Evolutionary conservation across 1,284 basidiomycete genomes (phyloP).

Genomic region (Austropuccinia psidii): DNA sequence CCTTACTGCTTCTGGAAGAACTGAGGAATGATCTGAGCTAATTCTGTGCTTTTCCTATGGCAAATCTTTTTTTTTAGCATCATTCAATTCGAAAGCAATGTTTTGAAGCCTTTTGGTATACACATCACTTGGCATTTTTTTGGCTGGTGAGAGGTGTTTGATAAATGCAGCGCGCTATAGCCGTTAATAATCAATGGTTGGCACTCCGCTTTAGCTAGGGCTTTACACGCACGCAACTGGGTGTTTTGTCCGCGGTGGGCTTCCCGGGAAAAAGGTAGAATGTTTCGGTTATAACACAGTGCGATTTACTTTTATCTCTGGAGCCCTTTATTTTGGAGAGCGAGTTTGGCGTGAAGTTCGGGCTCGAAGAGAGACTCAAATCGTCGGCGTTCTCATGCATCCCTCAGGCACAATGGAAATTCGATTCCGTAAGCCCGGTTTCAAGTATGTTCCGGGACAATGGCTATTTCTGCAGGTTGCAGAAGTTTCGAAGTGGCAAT

Average conservation of each 20-base stretch:
- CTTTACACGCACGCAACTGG: conserved; percentile 81
- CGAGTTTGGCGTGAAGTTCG: conserved; percentile 69
- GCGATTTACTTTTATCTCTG: conserved; percentile 78
- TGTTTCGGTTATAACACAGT: conserved; percentile 79
- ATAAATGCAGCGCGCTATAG: too few relatives aligned
- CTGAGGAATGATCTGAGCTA: conserved; percentile 13
- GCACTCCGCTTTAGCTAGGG: conserved; percentile 46
- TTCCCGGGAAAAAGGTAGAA: conserved; percentile 59
- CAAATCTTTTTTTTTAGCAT: too few relatives aligned
- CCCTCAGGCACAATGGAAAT: conserved; percentile 71
- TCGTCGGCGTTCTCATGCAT: conserved; percentile 57
- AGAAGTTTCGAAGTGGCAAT: conserved; percentile 70
- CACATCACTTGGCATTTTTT: conserved; percentile 81
- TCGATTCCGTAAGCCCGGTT: conserved; percentile 74
- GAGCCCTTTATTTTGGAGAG: conserved; percentile 74
- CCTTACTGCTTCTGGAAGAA: not conserved
- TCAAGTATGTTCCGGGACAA: conserved; percentile 80
- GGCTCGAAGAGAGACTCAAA: conserved; percentile 62
- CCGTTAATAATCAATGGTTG: not conserved
- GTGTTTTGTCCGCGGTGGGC: conserved; percentile 75
- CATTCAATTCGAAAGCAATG: conserved; percentile 71
- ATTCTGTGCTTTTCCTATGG: conserved; percentile 58
- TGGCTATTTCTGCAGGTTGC: conserved; percentile 84
- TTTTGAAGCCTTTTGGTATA: conserved; percentile 90
- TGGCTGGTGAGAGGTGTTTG: conserved; percentile 59